A percentile compares a stretch with the other conserved stretches of the same genome.
Conservation (phyloP, 2,329 filamentous ascomycete genomes). For the Aureobasidium sp. region DNA sequence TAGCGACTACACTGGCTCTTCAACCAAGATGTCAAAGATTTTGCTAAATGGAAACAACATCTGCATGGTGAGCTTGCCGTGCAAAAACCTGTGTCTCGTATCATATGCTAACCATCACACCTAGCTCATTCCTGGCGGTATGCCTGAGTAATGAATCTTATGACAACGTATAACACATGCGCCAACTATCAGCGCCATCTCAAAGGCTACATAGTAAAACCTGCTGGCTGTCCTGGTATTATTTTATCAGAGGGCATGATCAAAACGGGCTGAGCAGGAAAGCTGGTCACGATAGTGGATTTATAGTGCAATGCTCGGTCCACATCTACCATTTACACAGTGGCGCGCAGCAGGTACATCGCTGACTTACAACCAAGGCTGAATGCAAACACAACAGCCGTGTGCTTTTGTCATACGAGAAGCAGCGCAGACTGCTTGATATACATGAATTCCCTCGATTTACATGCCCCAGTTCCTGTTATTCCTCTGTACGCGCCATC, state of each 20-base stretch:
- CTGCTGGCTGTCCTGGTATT: background rate
- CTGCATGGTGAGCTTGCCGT: slow-evolving; percentile 71
- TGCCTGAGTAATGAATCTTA: slow-evolving; percentile 21
- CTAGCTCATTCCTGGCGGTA: slow-evolving; percentile 25
- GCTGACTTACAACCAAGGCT: background rate
- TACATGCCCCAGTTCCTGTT: background rate
- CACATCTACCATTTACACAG: background rate
- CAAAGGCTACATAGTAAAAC: background rate
- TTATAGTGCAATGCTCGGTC: background rate
- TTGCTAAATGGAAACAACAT: slow-evolving; percentile 97
- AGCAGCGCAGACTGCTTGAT: background rate
- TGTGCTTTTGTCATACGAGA: background rate
- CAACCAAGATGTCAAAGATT: slow-evolving; percentile 88
- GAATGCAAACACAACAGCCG: background rate
- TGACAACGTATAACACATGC: background rate
- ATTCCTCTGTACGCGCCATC: background rate
- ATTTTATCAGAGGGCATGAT: background rate
- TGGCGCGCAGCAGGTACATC: background rate
- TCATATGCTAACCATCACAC: background rate
- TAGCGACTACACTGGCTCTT: slow-evolving; percentile 84
- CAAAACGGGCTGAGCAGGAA: background rate
- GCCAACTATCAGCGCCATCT: background rate
- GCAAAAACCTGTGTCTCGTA: background rate
- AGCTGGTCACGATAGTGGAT: background rate
- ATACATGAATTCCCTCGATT: slow-evolving; percentile 5